Conservation (phyloP, 192 early-diverging fungal genomes). For the Entomortierella chlamydospora region DNA sequence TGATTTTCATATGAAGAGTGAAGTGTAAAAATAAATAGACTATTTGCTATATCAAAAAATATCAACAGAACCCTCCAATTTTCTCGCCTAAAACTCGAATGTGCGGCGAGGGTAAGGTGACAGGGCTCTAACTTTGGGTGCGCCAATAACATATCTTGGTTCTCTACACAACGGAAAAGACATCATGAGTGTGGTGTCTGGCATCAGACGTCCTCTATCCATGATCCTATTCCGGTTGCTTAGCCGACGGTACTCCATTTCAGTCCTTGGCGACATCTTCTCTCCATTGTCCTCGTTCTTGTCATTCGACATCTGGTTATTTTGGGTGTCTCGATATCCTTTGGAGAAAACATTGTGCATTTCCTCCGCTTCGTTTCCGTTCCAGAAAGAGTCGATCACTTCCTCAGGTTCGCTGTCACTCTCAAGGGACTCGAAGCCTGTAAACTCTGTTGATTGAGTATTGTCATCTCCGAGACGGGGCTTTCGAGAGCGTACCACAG, state of each 20-base stretch:
- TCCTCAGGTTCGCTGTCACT: slow-evolving; percentile 21
- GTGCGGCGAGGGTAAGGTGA: slow-evolving; percentile 20
- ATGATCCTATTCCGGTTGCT: slow-evolving; percentile 38
- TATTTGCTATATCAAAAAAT: no score
- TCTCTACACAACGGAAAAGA: background rate
- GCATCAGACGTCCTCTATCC: slow-evolving; percentile 35
- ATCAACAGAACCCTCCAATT: no score
- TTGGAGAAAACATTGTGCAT: background rate
- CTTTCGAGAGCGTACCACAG: background rate
- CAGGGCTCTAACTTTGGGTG: slow-evolving; percentile 19
- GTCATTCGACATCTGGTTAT: background rate
- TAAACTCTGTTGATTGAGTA: background rate
- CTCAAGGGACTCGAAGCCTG: slow-evolving; percentile 29
- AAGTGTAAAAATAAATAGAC: no score
- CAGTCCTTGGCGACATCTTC: background rate
- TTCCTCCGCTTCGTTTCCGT: slow-evolving; percentile 1
- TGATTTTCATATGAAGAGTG: no score
- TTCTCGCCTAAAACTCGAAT: background rate
- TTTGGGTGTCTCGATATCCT: slow-evolving; percentile 1
- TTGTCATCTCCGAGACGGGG: background rate
- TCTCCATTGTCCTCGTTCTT: background rate
- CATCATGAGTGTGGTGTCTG: slow-evolving; percentile 16
- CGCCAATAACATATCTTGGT: slow-evolving; percentile 3
- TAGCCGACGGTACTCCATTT: slow-evolving; percentile 10
- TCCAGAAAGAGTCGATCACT: slow-evolving; percentile 4